phyloP scores from a whole-genome alignment of 495 filamentous ascomycete species.

The Penicillium lagena region DNA sequence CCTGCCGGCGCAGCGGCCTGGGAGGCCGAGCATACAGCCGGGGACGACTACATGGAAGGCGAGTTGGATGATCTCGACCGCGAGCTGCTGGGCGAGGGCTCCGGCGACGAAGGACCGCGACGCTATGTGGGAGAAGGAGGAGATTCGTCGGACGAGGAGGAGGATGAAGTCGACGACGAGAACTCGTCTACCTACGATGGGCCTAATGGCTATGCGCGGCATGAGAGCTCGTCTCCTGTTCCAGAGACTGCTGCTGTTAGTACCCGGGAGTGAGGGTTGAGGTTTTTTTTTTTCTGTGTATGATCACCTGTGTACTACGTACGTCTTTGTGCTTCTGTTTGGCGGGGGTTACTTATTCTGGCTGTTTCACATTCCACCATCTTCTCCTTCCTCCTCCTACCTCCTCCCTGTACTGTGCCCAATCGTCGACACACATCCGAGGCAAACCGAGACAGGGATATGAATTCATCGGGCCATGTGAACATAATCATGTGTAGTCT shows the following conservation, averaged over 20 bases:
- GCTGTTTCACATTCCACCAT: no score
- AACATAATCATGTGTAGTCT: no score
- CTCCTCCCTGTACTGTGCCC: no score
- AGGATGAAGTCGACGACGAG: conserved; percentile 33
- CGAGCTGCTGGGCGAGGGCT: conserved; percentile 43
- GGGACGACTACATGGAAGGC: conserved; percentile 28
- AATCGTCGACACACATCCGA: no score
- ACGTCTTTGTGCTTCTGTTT: conserved; percentile 1
- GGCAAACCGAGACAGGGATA: no score
- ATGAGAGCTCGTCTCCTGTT: conserved; percentile 29
- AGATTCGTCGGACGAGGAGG: conserved; percentile 24
- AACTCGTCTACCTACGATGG: conserved; percentile 38
- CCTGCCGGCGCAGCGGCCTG: neutral
- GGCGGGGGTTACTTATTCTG: no score
- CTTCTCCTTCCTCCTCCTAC: no score
- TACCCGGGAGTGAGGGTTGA: conserved; percentile 8
- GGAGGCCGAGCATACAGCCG: conserved; percentile 10
- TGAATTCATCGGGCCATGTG: no score
- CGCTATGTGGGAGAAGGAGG: conserved; percentile 20
- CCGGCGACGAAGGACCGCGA: conserved; percentile 34
- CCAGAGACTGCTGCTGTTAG: conserved; percentile 7
- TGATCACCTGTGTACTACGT: conserved; percentile 2
- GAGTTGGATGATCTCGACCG: conserved; percentile 49
- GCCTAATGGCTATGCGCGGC: conserved; percentile 32
- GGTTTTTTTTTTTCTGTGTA: conserved; percentile 6